Conservation (phyloP, 2,329 filamentous ascomycete species). For the Fusarium pseudocircinatum region DNA sequence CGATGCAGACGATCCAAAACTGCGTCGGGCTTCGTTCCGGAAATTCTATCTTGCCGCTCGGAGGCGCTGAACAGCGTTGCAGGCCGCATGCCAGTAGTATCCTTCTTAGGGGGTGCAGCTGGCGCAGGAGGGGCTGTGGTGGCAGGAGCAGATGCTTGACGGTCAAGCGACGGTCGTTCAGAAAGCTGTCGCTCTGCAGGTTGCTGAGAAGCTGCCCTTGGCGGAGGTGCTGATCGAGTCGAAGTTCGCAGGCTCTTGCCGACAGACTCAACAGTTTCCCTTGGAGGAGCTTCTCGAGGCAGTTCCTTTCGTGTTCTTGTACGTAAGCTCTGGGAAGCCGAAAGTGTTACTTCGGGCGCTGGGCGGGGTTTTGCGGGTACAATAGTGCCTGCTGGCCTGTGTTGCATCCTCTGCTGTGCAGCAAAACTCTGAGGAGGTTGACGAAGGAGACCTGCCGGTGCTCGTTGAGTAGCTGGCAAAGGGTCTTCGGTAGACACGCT, state of each 20-base stretch:
- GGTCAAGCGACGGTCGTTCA: constrained; percentile 38
- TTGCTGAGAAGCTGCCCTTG: constrained; percentile 42
- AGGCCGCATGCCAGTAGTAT: constrained; percentile 47
- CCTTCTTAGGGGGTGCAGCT: constrained; percentile 39
- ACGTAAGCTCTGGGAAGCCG: constrained; percentile 46
- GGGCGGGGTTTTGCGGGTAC: constrained; percentile 41
- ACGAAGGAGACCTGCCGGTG: constrained; percentile 57
- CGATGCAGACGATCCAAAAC: constrained; percentile 65
- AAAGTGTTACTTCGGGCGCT: constrained; percentile 34
- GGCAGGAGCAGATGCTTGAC: constrained; percentile 39
- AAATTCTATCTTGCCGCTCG: constrained; percentile 61
- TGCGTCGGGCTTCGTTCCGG: constrained; percentile 65
- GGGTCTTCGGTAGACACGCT: constrained; percentile 49
- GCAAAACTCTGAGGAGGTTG: constrained; percentile 72
- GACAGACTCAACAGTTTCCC: constrained; percentile 35
- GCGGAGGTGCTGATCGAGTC: constrained; percentile 41
- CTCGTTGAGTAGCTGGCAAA: constrained; percentile 46
- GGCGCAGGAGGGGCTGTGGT: constrained; percentile 37
- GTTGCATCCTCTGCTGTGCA: constrained; percentile 70
- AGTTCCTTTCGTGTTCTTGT: constrained; percentile 43
- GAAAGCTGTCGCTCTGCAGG: constrained; percentile 40
- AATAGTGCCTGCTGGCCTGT: constrained; percentile 51
- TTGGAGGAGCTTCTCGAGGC: constrained; percentile 35
- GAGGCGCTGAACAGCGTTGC: constrained; percentile 65
- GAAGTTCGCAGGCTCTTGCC: constrained; percentile 44